phyloP scores from a whole-genome alignment of 306 rosid genomes.

The Prunus kanzakura region DNA sequence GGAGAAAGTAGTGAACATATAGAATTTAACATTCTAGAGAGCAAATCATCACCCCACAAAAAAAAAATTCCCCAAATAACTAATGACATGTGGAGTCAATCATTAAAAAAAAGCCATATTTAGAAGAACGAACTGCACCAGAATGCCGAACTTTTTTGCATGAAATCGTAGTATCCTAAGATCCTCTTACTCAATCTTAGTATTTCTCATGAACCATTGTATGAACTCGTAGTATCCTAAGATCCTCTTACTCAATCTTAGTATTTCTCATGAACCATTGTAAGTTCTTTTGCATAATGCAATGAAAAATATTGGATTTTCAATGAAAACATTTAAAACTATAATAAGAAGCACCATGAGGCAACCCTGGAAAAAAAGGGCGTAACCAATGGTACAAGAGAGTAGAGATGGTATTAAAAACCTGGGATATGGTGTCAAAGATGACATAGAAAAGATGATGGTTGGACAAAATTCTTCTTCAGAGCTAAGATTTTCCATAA shows the following conservation, averaged over 20 bases:
- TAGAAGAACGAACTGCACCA: not conserved
- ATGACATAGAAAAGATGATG: not conserved
- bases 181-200: too few relatives aligned
- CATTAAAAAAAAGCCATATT: not conserved
- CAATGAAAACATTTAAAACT: too few relatives aligned
- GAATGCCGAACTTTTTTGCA: not conserved
- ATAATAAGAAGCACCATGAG: too few relatives aligned
- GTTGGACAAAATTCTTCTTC: not conserved
- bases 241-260: too few relatives aligned
- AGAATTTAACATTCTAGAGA: constrained; percentile 13
- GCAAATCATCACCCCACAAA: not conserved
- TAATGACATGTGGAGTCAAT: not conserved
- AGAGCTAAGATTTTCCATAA: not conserved
- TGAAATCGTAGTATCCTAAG: not conserved
- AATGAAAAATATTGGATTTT: too few relatives aligned
- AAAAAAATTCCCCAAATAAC: not conserved
- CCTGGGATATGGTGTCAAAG: not conserved
- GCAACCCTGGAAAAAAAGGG: too few relatives aligned
- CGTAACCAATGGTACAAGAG: too few relatives aligned
- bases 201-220: too few relatives aligned
- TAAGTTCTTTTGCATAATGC: too few relatives aligned
- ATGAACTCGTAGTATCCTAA: not conserved
- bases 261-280: too few relatives aligned
- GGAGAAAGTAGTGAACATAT: not conserved
- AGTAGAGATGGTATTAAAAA: too few relatives aligned